A percentile compares a stretch with the other conserved stretches of the same genome.
Evolutionary conservation across 1,284 basidiomycete species (phyloP).

Genomic region (Mycena sp.): DNA sequence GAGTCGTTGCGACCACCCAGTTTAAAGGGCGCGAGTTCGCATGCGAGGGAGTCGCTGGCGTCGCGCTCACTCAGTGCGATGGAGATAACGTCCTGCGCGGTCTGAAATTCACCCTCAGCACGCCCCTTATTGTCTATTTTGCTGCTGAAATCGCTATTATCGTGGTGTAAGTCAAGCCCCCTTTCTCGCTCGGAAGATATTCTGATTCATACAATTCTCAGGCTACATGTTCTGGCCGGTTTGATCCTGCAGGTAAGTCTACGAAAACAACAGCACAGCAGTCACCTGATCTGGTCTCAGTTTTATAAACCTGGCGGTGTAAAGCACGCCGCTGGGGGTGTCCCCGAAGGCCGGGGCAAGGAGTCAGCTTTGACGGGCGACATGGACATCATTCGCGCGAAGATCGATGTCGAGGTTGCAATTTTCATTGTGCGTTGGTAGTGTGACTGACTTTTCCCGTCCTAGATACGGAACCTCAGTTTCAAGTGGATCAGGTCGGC

Average conservation of each 20-base stretch:
- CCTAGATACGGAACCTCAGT: constrained; percentile 19
- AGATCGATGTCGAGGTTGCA: constrained; percentile 27
- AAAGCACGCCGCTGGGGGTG: constrained; percentile 19
- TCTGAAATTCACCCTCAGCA: constrained; percentile 18
- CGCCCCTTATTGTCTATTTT: constrained; percentile 27
- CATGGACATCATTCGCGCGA: constrained; percentile 28
- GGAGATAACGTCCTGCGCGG: constrained; percentile 26
- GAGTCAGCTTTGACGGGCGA: constrained; percentile 26
- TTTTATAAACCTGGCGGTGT: constrained; percentile 30
- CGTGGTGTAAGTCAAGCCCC: constrained; percentile 4
- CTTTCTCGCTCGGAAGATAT: neutral
- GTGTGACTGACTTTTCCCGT: neutral
- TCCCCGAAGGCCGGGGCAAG: constrained; percentile 17
- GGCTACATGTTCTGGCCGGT: constrained; percentile 20
- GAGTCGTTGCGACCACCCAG: constrained; percentile 28
- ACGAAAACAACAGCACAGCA: neutral
- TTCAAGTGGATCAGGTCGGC: constrained; percentile 28
- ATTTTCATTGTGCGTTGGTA: neutral
- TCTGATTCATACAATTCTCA: neutral
- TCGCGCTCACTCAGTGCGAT: constrained; percentile 25
- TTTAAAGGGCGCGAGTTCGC: constrained; percentile 28
- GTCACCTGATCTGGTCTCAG: neutral
- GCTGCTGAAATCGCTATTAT: constrained; percentile 30
- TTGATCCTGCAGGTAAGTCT: constrained; percentile 19
- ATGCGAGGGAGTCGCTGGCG: constrained; percentile 30